Conservation (phyloP, 1,139 yeast genomes). For the Pichia inconspicua region DNA sequence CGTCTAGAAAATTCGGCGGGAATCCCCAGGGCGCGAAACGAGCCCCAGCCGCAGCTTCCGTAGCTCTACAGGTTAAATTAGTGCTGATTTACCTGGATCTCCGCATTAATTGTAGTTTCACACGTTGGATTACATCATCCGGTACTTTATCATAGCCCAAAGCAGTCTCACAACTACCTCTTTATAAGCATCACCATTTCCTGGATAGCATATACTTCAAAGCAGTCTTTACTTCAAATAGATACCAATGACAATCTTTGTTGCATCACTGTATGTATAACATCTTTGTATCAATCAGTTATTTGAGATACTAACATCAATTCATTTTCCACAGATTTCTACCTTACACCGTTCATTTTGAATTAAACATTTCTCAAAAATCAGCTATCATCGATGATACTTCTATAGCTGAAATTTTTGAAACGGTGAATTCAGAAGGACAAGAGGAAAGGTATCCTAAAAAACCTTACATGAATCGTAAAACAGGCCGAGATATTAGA, state of each 20-base stretch:
- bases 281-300: background rate
- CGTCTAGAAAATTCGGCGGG: too few relatives aligned
- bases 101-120: too few relatives aligned
- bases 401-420: constrained; percentile 20
- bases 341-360: constrained; percentile 68
- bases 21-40: too few relatives aligned
- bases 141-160: background rate
- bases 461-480: background rate
- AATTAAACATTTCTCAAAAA: constrained; percentile 32
- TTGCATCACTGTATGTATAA: constrained; percentile 53
- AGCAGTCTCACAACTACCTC: background rate
- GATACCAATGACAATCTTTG: constrained; percentile 43
- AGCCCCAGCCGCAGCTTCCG: background rate
- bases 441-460: background rate
- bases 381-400: constrained; percentile 13
- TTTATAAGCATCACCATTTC: background rate
- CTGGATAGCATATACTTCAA: background rate
- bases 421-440: constrained; percentile 14
- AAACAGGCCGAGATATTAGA: constrained; percentile 1
- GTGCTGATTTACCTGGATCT: too few relatives aligned
- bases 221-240: background rate
- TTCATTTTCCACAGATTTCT: constrained; percentile 38
- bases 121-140: background rate
- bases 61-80: too few relatives aligned
- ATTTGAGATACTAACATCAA: background rate